Conservation (phyloP, 75 land plant species). For the Azolla pinnata region DNA sequence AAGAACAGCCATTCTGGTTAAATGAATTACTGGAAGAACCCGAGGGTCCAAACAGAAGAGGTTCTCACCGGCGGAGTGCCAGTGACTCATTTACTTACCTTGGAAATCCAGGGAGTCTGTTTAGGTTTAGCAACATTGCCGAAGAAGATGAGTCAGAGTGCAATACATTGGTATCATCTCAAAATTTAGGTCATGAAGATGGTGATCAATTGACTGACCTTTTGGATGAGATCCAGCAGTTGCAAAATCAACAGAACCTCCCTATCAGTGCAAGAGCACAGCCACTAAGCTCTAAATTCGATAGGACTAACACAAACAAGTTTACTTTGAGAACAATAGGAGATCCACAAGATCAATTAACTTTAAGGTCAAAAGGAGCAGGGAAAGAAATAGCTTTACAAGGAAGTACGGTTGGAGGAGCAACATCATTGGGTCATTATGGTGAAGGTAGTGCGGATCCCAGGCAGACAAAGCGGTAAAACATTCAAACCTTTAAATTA, state of each 20-base stretch:
- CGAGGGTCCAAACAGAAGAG: constrained; percentile 15
- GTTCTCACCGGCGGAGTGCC: constrained; percentile 37
- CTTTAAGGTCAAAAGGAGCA: no score
- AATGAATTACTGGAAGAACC: constrained; percentile 36
- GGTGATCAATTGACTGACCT: constrained; percentile 2
- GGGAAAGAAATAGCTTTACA: no score
- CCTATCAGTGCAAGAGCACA: background rate
- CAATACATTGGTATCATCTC: background rate
- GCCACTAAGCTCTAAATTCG: no score
- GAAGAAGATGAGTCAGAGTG: constrained; percentile 15
- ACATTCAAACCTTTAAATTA: background rate
- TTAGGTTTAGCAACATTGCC: background rate
- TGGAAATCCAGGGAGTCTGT: constrained; percentile 13
- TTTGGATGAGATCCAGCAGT: background rate
- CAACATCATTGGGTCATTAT: no score
- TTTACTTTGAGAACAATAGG: no score
- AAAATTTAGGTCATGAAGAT: background rate
- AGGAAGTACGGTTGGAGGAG: no score
- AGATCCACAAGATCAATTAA: no score
- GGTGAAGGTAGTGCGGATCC: no score
- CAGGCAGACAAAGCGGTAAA: background rate
- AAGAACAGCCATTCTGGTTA: constrained; percentile 41
- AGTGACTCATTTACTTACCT: constrained; percentile 50
- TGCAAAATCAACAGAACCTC: background rate
- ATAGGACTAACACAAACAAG: no score